Percentiles rank a stretch among this genome's conserved stretches.
phyloP scores from a whole-genome alignment of 2,329 filamentous ascomycete species.

The Beauveria brongniartii region DNA sequence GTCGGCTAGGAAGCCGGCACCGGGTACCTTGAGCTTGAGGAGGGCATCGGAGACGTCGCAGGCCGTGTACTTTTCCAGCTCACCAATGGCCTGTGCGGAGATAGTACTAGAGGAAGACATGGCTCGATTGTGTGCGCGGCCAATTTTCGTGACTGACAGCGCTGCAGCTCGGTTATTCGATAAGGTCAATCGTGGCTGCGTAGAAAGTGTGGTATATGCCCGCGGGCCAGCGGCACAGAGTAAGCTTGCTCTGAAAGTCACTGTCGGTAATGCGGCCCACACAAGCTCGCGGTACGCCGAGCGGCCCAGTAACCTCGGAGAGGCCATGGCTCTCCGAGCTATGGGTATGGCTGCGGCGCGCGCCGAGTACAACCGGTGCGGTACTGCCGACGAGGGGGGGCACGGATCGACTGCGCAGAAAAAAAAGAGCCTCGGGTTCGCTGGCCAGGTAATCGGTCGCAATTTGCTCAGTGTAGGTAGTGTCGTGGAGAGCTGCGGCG shows the following conservation, averaged over 20 bases:
- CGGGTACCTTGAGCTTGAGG: constrained; percentile 57
- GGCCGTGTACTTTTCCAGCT: constrained; percentile 32
- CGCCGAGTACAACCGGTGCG: background rate
- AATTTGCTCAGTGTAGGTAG: background rate
- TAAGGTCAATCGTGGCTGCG: background rate
- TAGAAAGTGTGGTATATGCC: background rate
- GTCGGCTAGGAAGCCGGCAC: constrained; percentile 60
- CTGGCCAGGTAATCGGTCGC: background rate
- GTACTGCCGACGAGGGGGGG: background rate
- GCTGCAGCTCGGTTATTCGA: background rate
- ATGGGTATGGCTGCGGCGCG: background rate
- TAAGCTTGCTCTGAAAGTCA: background rate
- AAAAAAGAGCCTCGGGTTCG: background rate
- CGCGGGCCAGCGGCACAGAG: background rate
- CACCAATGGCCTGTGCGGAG: constrained; percentile 17
- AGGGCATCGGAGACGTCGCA: constrained; percentile 65
- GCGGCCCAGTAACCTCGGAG: constrained; percentile 22
- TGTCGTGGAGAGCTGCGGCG: background rate
- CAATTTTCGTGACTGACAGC: background rate
- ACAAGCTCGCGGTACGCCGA: constrained; percentile 20
- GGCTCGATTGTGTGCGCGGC: background rate
- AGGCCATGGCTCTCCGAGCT: constrained; percentile 17
- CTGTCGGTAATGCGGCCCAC: constrained; percentile 9
- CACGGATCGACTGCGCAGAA: background rate
- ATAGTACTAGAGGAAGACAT: constrained; percentile 13